Evolutionary conservation across 176 grass and related monocot genomes (phyloP).

Genomic region (Elaeis guineensis): DNA sequence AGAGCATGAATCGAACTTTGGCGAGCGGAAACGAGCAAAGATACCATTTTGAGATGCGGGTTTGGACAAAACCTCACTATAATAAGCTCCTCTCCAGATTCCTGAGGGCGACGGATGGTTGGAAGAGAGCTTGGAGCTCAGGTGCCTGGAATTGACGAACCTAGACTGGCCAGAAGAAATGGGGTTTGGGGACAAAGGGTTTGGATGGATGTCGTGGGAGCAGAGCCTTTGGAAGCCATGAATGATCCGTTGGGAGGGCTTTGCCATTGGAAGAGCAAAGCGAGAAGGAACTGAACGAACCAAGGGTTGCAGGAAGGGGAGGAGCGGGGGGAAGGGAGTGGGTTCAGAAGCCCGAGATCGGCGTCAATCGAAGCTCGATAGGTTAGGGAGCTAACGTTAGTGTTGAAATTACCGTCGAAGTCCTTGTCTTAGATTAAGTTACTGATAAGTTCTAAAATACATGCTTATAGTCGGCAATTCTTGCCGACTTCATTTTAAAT

Average conservation of each 20-base stretch:
- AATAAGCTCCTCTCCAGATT: conserved; percentile 20
- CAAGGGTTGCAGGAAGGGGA: no score
- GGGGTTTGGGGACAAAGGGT: neutral
- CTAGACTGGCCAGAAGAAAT: neutral
- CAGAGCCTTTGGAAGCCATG: conserved; percentile 28
- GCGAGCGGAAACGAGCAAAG: conserved; percentile 14
- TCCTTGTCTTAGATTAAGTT: no score
- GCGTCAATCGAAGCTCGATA: no score
- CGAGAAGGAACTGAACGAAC: no score
- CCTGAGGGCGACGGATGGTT: conserved; percentile 4
- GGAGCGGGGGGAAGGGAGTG: no score
- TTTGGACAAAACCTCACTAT: neutral
- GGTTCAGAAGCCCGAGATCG: no score
- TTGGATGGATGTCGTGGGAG: conserved; percentile 1
- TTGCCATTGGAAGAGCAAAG: conserved; percentile 21
- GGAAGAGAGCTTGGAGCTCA: neutral
- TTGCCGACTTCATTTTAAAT: no score
- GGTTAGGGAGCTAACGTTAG: no score
- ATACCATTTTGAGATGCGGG: conserved; percentile 11
- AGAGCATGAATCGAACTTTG: conserved; percentile 15
- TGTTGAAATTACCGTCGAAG: no score
- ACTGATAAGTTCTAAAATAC: no score
- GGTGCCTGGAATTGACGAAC: neutral
- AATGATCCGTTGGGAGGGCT: conserved; percentile 25
- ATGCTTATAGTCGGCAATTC: no score